Conservation (phyloP, 2,329 filamentous ascomycete species). For the Ambrosiella cleistominuta region DNA sequence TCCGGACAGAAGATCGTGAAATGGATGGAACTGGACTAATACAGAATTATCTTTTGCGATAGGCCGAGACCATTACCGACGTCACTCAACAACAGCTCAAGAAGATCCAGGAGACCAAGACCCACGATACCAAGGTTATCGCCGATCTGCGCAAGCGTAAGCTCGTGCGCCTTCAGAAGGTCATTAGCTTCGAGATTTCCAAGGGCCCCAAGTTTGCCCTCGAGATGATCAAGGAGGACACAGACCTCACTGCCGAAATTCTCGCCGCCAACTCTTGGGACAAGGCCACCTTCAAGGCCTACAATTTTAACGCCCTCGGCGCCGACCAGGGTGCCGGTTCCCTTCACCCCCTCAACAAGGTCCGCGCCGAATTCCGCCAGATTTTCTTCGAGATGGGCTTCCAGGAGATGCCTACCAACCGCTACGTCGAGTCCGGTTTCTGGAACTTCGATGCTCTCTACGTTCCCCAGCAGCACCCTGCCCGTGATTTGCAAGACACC, state of each 20-base stretch:
- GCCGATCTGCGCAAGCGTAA: conserved; percentile 84
- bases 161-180: conserved; percentile 66
- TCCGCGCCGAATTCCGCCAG: conserved; percentile 83
- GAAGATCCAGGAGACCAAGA: conserved; percentile 51
- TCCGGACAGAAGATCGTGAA: not conserved
- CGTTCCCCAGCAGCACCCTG: conserved; percentile 93
- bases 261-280: conserved; percentile 78
- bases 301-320: conserved; percentile 55
- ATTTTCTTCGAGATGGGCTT: conserved; percentile 99
- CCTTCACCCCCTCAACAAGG: conserved; percentile 69
- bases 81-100: conserved; percentile 58
- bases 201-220: conserved; percentile 82
- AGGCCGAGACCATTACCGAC: conserved; percentile 62
- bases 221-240: conserved; percentile 82
- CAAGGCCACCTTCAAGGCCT: conserved; percentile 68
- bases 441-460: conserved; percentile 98
- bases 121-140: conserved; percentile 58
- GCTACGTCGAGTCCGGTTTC: conserved; percentile 91
- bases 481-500: conserved; percentile 91
- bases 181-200: conserved; percentile 63
- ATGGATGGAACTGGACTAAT: not conserved
- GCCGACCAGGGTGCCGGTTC: conserved; percentile 44
- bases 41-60: not conserved
- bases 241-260: conserved; percentile 90
- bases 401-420: conserved; percentile 90